A percentile compares a stretch with the other conserved stretches of the same genome.
Evolutionary conservation across 83 land plant genomes (phyloP).

Genomic region (Picea engelmannii): DNA sequence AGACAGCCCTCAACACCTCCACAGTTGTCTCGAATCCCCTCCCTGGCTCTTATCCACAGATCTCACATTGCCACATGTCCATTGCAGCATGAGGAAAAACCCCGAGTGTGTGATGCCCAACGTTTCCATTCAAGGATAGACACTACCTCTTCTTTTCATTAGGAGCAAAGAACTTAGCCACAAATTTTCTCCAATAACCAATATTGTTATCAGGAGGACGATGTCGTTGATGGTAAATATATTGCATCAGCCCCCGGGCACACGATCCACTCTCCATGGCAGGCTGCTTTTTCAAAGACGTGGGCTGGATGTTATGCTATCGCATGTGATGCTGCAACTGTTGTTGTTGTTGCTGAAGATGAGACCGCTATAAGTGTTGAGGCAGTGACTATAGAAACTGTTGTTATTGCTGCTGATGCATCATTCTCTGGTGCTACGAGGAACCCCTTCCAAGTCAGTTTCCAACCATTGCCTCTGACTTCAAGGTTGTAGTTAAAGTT

Average conservation of each 20-base stretch:
- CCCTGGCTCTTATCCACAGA: too few species aligned
- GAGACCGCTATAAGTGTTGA: slow-evolving; percentile 25
- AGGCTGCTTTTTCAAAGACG: slow-evolving; percentile 35
- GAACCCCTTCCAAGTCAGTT: too few species aligned
- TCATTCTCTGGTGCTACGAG: slow-evolving; percentile 18
- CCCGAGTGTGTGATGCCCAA: too few species aligned
- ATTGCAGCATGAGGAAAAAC: too few species aligned
- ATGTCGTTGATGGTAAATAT: slow-evolving; percentile 41
- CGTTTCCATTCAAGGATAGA: too few species aligned
- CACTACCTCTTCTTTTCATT: slow-evolving; percentile 24
- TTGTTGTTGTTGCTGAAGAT: slow-evolving; percentile 26
- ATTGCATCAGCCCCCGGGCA: slow-evolving; percentile 55
- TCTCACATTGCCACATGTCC: too few species aligned
- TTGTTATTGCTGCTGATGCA: slow-evolving; percentile 47
- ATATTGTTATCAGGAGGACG: slow-evolving; percentile 71
- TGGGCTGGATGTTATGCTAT: slow-evolving; percentile 32
- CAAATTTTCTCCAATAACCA: slow-evolving; percentile 87
- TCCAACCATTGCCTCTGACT: too few species aligned
- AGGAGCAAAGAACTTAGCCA: slow-evolving; percentile 85
- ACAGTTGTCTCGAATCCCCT: too few species aligned
- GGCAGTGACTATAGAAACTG: slow-evolving; percentile 41
- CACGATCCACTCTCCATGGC: slow-evolving; percentile 51
- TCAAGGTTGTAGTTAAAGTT: too few species aligned
- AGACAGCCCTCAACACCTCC: too few species aligned
- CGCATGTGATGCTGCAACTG: slow-evolving; percentile 22